Conservation (phyloP, 2,329 filamentous ascomycete species). For the Colletotrichum chlorophyti region DNA sequence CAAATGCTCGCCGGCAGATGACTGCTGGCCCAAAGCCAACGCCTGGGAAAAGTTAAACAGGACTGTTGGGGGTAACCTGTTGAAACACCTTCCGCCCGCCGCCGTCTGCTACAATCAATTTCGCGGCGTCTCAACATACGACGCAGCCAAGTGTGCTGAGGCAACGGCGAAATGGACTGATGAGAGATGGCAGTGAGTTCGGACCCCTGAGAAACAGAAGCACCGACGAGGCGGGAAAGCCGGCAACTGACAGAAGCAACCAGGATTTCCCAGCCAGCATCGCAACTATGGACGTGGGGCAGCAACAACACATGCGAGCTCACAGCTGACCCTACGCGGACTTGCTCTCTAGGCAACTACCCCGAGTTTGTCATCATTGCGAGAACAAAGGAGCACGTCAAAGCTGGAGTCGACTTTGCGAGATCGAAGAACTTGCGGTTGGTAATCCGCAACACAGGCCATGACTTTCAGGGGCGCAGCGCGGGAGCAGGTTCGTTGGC, state of each 20-base stretch:
- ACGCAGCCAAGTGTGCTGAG: slow-evolving; percentile 42
- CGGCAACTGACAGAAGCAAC: slow-evolving; percentile 18
- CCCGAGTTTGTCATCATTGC: slow-evolving; percentile 40
- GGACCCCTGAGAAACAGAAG: background rate
- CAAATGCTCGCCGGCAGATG: slow-evolving; percentile 55
- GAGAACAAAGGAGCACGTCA: slow-evolving; percentile 32
- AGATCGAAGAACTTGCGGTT: slow-evolving; percentile 54
- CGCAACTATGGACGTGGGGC: slow-evolving; percentile 48
- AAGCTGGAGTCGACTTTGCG: slow-evolving; percentile 40
- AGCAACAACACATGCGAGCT: slow-evolving; percentile 49
- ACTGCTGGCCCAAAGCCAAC: slow-evolving; percentile 53
- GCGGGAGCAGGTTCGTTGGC: slow-evolving; percentile 66
- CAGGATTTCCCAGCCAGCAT: slow-evolving; percentile 37
- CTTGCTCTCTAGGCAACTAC: slow-evolving; percentile 48
- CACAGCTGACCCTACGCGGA: slow-evolving; percentile 38
- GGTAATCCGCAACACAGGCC: slow-evolving; percentile 63
- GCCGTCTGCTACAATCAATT: slow-evolving; percentile 47
- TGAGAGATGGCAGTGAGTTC: slow-evolving; percentile 46
- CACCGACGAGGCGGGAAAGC: background rate
- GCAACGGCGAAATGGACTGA: slow-evolving; percentile 39
- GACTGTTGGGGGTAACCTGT: slow-evolving; percentile 53
- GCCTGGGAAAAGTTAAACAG: slow-evolving; percentile 54
- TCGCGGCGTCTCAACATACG: slow-evolving; percentile 39
- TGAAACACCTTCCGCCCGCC: slow-evolving; percentile 55
- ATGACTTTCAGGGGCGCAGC: slow-evolving; percentile 65